Conservation (phyloP, 31 red algal species). For the Odonthalia washingtoniensis region DNA sequence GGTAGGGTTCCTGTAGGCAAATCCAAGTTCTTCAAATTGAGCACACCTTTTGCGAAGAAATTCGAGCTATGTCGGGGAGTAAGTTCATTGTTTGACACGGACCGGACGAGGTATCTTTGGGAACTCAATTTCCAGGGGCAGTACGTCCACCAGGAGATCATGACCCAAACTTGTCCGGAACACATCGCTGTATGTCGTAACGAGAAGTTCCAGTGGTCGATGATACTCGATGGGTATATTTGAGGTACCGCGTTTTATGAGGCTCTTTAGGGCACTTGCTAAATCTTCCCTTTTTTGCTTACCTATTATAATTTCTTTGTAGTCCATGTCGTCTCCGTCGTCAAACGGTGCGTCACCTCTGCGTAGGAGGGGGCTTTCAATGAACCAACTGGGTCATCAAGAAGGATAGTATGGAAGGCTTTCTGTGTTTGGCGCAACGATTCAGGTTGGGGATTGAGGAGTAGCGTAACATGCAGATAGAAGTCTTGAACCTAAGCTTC, state of each 20-base stretch:
- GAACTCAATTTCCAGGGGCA: not conserved
- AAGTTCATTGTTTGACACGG: not conserved
- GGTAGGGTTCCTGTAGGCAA: slow-evolving; percentile 16
- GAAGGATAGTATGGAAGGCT: no score
- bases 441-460: no score
- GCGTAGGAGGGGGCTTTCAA: no score
- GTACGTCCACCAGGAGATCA: not conserved
- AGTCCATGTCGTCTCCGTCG: slow-evolving; percentile 62
- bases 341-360: slow-evolving; percentile 31
- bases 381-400: no score
- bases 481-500: no score
- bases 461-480: no score
- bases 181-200: not conserved
- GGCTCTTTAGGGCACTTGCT: not conserved
- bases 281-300: slow-evolving; percentile 12
- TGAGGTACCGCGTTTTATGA: not conserved
- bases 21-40: slow-evolving; percentile 39
- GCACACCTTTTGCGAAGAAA: slow-evolving; percentile 23
- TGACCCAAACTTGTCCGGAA: not conserved
- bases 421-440: no score
- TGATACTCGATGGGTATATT: not conserved
- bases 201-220: not conserved
- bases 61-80: slow-evolving; percentile 28
- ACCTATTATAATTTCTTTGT: slow-evolving; percentile 56
- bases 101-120: not conserved